Evolutionary conservation across 768 basidiomycete genomes (phyloP), one percentile per base, ranked within the genome.

Genomic region (Pleurotus cornucopiae): DNA sequence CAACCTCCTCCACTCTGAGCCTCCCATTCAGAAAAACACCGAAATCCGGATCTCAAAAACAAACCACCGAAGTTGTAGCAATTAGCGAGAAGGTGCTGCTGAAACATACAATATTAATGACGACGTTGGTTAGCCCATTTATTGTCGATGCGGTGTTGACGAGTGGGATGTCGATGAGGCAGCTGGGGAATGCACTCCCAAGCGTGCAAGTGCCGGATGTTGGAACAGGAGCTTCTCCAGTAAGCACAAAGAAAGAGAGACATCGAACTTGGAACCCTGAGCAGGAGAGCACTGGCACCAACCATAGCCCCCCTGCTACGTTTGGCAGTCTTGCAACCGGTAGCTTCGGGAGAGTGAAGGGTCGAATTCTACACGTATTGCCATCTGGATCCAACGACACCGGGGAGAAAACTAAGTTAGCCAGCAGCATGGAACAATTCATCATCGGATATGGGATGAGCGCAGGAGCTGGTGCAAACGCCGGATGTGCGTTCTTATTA

Each of bases 111-210:
- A 53, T 53, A 6, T 11, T 53, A 20, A 37, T 53, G 9, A 53
- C 51, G 51, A 53, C 51, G 34, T 38, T 53, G 7, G 51, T 53
- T 20, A 39, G 51, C 1, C 51, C 51, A 9, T 53, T 53, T 53
- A 5, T 53, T 9, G 51, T 53, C 20, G 51, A 53, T 40, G 51
- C 51, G 11, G 39, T 53, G 16, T 40, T 53, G 51, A 23, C 16
- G 51, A 53, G 51, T 53, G 51, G 51, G 37, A 39, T 53, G 18
- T 53, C 34, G 39, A 53, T 53, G 51, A 39, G 51, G 37, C 39
- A 20, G 9, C 14, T 40, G 51, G 51, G 51, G n/a, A 53, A 23
- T 16, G 51, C 9, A 3, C 7, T 34, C 1, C 30, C 30, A 34
- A 11, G 30, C 30, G 30, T 34, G 30, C 30, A 34, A 34, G 9